Evolutionary conservation across 2,329 filamentous ascomycete genomes (phyloP), one percentile per base, ranked within the genome.

Genomic region (Paraconiothyrium brasiliense): DNA sequence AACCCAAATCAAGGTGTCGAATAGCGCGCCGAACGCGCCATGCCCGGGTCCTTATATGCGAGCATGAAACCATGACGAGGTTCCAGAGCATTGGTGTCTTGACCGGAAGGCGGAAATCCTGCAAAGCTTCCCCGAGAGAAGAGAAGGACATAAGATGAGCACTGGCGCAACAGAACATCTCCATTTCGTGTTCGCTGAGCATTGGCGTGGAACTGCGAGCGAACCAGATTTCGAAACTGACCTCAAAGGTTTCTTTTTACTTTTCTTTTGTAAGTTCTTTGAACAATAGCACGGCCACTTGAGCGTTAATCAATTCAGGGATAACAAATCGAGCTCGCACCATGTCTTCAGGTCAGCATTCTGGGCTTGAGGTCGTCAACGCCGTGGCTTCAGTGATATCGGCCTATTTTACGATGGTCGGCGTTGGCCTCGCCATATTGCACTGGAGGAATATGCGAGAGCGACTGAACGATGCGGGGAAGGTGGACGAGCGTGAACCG

Each of bases 11-110:
- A 2, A 14, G 16, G 43, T 24, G 37, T 22, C 41, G 39, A 56
- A 56, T 56, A 4, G 54, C 54, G 54, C 30, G 27, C n/a, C 43
- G 30, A 57, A 30, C 43, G 43, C 54, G 48, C 14, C 30, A 48
- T 16, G 11, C n/a, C 6, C 13, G 24, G 20, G 7, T 24, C 27
- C 10, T 2, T 41, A 16, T 41, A 4, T 41, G 37, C 14, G 37
- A 14, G 11, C 37, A 16, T 13, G 5, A 41, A 14, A 13, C 6
- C 16, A 6, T 41, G 11, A 16, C 4, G 11, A 37, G 11, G 37
- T 41, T 16, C 35, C 37, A 16, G 16, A 41, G 13, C 16, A 16
- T 41, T 6, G 37, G 16, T 6, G 10, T 41, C 14, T 41, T 41
- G 37, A 41, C 11, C 37, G 37, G 37, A 41, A 41, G 5, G 37